Base-by-base conservation (phyloP, 352 stramenopile species). In the Phytophthora brassicae region DNA sequence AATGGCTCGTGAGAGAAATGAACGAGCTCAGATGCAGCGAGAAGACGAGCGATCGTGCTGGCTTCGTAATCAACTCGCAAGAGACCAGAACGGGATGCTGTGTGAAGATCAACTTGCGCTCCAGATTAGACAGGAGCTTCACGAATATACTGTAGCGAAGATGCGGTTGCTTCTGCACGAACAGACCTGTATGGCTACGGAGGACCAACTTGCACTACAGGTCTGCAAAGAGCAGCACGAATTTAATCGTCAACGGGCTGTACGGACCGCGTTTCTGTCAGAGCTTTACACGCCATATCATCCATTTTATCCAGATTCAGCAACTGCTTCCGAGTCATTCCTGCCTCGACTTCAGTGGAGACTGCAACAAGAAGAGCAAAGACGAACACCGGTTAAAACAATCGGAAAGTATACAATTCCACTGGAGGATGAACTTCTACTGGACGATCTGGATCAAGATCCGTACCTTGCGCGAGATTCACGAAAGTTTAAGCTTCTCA, bases 201-300 rank as follows among this genome's bases (percentile, higher is more conserved):
- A 92, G 47, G 79, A 92, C 19, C 60, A 64, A 3, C 66, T 65
- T 12, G 90, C 81, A 0, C 51, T 44, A 13, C 17, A 60, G 1
- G 61, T 73, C 16, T 53, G 68, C 20, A 61, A 69, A 12, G 61
- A 86, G 26, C 60, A 69, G 9, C 51, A 60, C 12, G 38, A 67
- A 16, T 51, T 55, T 13, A 73, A 90, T 12, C 39, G 33, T 16
- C 51, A 73, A 17, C 63, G 73, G 16, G 55, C 46, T 20, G 60
- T 51, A 39, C 67, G 75, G 7, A 62, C 60, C 9, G 7, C 50
- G 6, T 78, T 75, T 23, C 55, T 89, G 12, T 72, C 61, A 0
- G 80, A 86, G 39, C 46, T 92, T 9, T 90, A 90, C 53, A 69
- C 69, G 9, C 71, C 79, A 22, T 82, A 88, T 38, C 61, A 75